A percentile compares a stretch with the other conserved stretches of the same genome.
These are phyloP conservation scores for Exutisphaerella laricina DNA, from an alignment of 2,329 filamentous ascomycete species.

Conservation along the genomic window DNA sequence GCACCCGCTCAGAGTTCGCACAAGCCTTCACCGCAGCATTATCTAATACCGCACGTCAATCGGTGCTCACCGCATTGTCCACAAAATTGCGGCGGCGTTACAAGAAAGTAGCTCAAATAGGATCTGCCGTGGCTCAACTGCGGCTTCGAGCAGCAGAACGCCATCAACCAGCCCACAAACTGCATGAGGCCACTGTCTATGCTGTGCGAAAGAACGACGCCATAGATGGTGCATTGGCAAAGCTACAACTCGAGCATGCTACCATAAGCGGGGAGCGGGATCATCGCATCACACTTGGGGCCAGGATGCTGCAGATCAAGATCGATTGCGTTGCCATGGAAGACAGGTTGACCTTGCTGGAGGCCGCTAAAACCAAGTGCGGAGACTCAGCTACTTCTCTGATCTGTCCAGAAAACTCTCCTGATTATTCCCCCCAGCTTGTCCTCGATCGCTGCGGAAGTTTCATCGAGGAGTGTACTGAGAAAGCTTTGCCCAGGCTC, in stretches of 20 bases:
- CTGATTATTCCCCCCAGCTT: too few species aligned
- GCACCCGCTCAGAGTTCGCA: background rate
- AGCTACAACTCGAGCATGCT: background rate
- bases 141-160: background rate
- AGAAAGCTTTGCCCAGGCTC: too few species aligned
- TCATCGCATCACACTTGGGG: background rate
- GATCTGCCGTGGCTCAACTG: background rate
- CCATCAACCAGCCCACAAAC: background rate
- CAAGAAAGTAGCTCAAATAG: background rate
- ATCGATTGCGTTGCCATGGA: background rate
- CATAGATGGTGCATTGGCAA: background rate
- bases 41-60: background rate
- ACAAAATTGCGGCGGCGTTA: background rate
- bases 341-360: background rate
- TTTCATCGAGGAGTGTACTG: too few species aligned
- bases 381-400: conserved; percentile 31
- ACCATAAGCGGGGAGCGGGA: background rate
- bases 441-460: too few species aligned
- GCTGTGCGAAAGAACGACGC: background rate
- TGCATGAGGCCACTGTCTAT: background rate
- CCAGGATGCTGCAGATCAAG: background rate
- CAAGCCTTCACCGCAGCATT: too few species aligned
- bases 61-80: background rate
- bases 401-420: too few species aligned
- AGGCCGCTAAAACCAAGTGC: background rate